Base-by-base conservation (phyloP, 805 yeast genomes). In the Saccharomycopsis sp. region DNA sequence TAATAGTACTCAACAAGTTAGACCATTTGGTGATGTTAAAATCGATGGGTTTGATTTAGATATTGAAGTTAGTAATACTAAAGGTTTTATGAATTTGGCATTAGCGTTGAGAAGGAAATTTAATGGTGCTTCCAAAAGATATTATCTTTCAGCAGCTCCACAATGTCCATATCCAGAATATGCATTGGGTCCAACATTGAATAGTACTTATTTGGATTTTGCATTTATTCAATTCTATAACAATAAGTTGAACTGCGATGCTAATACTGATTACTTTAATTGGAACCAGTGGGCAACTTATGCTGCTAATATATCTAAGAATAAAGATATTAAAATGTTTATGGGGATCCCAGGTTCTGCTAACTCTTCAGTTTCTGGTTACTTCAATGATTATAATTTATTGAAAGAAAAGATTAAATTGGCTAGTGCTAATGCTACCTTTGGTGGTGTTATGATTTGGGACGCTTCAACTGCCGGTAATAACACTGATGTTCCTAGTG, bases 11-110 rank as follows among this genome's bases (percentile, higher is more conserved):
- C 19, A 36, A 7, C 13, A 24, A 16, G 40, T 42, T 48, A 52
- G 66, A 51, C 61, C 74, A 48, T 80, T 81, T 54, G 86, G 79
- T 40, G 72, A 68, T 51, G 62, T 42, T 2, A 38, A 28, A 11
- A 17, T 89, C 36, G 97, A 90, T 62, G 97, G 97, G 17, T 89
- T 88, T 59, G 97, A 89, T 62, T 79, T 89, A 51, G 97, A 89
- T 62, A 77, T 85, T 55, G 97, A 90, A 62, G 74, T 75, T 59
- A 68, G 68, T 48, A 60, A 68, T 45, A 68, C 71, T 43, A 66
- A 68, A 2, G 96, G 95, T n/a, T 82, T 80, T 56, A 74, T 76
- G 29, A 73, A 80, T 13, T 60, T 82, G 43, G 83, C 39, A 4
- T 42, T 72, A 67, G 55, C 87, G 72, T 38, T 67, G 58, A 52